Percentiles rank a stretch among this genome's conserved stretches.
Evolutionary conservation across 225 moss, liverwort and hornwort species (phyloP).

Genomic region (Pleurozium schreberi): DNA sequence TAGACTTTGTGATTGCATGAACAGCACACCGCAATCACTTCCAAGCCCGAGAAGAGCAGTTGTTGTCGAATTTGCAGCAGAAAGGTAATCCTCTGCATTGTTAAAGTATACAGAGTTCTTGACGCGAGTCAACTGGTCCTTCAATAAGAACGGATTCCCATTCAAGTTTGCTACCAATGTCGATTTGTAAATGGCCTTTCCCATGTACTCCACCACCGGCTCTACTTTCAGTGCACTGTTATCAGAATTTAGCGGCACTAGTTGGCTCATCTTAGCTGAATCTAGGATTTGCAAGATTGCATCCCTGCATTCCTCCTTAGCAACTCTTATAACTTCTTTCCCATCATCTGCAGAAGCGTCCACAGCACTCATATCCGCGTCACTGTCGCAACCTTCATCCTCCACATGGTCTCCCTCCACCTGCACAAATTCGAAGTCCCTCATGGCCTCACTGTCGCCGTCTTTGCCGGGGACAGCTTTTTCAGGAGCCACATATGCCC

Average conservation of each 20-base stretch:
- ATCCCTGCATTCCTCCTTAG: too few relatives aligned
- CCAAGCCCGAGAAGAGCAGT: neutral
- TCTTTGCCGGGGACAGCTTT: neutral
- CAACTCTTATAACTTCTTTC: neutral
- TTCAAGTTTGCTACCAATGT: neutral
- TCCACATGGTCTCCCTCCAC: neutral
- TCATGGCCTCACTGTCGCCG: neutral
- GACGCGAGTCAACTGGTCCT: neutral
- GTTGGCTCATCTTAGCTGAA: neutral
- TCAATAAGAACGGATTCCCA: neutral
- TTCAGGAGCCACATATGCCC: neutral
- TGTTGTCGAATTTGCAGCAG: neutral
- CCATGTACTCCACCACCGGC: neutral
- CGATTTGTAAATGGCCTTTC: neutral
- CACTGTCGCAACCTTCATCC: too few relatives aligned
- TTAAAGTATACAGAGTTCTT: neutral
- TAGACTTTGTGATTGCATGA: too few relatives aligned
- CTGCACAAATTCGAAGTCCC: neutral
- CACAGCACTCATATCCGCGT: too few relatives aligned
- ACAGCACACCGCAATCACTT: neutral
- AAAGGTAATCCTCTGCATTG: neutral
- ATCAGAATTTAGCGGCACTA: too few relatives aligned
- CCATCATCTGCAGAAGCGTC: neutral
- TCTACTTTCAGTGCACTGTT: too few relatives aligned
- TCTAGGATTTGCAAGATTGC: neutral